Base-by-base conservation (phyloP, 768 basidiomycete genomes). In the Boletus insuetus region DNA sequence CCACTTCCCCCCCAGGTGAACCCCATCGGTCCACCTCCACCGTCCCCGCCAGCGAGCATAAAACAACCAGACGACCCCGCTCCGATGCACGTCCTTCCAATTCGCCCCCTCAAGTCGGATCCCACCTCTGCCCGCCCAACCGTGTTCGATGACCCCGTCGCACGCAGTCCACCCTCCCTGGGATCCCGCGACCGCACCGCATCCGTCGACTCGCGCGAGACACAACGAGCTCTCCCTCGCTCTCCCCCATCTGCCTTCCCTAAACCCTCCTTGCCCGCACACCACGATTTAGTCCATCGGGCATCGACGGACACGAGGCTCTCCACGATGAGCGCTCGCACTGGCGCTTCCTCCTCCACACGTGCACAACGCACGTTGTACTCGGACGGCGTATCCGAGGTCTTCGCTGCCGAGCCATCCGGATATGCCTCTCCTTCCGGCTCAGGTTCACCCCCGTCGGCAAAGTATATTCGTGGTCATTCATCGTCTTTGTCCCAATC, bases 11-110 rank as follows among this genome's bases (percentile, higher is more conserved):
- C 57, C 13, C 13, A 45, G 6, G 14, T 37, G 16, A 37, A 58
- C 19, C 56, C 59, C 29, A 44, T 71, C 7, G 83, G 84, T n/a
- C 84, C 83, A 10, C 82, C 82, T 0, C 83, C 82, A 3, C 82
- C 84, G 11, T 84, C 79, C 0, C 78, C 78, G 1, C 79, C 78
- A 11, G 77, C 77, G 20, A 80, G 79, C 61, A 69, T 71, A 31
- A 67, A 59, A 46, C 63, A 62, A 9, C 50, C 34, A 24, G 60
- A 63, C 42, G 65, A 65, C 13, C 3, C 38, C 0, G 58, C 66
- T 3, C 24, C 20, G 12, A 52, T 52, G 51, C 51, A 45, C 9
- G 4, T 31, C 19, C 12, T 37, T 19, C 50, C 38, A 12, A 2
- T 37, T 26, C 49, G 22, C 3, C n/a, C 49, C 5, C 31, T 20